phyloP scores from a whole-genome alignment of 768 basidiomycete species.

The Phlebiopsis flavidoalba region DNA sequence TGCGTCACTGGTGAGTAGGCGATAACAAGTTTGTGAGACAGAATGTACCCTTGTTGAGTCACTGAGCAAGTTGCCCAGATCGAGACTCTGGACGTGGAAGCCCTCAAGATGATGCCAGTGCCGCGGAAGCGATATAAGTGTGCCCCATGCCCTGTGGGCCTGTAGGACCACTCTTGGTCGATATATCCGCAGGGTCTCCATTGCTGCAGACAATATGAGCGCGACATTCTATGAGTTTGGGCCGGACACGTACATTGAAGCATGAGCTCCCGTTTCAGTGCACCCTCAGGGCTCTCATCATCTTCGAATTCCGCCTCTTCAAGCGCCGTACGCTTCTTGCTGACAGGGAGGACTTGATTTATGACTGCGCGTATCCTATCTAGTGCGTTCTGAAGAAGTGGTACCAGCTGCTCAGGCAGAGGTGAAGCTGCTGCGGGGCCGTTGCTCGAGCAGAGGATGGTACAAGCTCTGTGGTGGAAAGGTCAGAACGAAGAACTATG shows the following conservation, averaged over 20 bases:
- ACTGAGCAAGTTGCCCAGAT: conserved; percentile 81
- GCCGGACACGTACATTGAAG: conserved; percentile 61
- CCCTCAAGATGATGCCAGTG: conserved; percentile 93
- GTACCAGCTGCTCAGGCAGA: conserved; percentile 78
- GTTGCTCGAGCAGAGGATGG: conserved; percentile 94
- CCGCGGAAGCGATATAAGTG: conserved; percentile 81
- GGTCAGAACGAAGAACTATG: conserved; percentile 1
- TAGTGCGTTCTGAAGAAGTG: conserved; percentile 65
- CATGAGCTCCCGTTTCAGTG: conserved; percentile 82
- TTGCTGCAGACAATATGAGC: conserved; percentile 44
- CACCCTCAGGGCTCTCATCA: conserved; percentile 68
- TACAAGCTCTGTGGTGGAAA: conserved; percentile 62
- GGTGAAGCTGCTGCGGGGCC: conserved; percentile 79
- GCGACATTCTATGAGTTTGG: background rate
- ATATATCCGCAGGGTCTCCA: conserved; percentile 88
- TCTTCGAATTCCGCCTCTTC: conserved; percentile 97
- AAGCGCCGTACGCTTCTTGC: conserved; percentile 77
- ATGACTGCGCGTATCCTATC: conserved; percentile 70
- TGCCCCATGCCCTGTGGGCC: conserved; percentile 89
- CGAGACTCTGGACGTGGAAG: conserved; percentile 90
- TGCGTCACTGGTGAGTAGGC: conserved; percentile 23
- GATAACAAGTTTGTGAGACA: background rate
- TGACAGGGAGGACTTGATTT: conserved; percentile 69
- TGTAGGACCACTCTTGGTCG: conserved; percentile 83
- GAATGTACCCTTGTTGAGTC: conserved; percentile 81